Evolutionary conservation across 768 basidiomycete species (phyloP), one percentile per base, ranked within the genome.

Genomic region (Mrakia frigida): DNA sequence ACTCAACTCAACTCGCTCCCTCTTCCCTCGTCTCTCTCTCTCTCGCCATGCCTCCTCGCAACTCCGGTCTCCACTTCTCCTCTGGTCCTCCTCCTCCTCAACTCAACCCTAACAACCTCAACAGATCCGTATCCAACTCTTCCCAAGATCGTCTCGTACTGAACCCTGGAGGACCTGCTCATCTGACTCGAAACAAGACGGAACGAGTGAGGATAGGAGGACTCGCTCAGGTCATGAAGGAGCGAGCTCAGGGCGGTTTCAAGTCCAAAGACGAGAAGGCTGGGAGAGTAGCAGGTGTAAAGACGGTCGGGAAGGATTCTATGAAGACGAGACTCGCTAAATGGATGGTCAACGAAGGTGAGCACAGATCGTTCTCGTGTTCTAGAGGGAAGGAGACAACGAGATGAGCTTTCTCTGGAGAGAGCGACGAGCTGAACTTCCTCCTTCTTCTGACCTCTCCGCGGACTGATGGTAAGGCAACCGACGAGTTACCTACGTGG

Each of bases 301-400:
- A 41, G 23, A 56, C 6, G 10, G 52, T 60, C 2, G 75, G 18
- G 0, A 52, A 67, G 81, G 79, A 9, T 81, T 82, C 0, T 83
- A 80, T 72, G 65, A 80, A 80, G 61, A 86, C 89, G 80, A 87
- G 83, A 79, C 86, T 88, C 80, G 86, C 87, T 79, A 80, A 89
- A n/a, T 96, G 94, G 94, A 91, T 93, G 91, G 92, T 94, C 83
- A 94, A 95, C 82, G 94, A 95, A 81, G 94, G 94, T 80, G 59
- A 70, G 83, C 39, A 43, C 11, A 28, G 50, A 31, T n/a, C n/a
- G n/a, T n/a, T n/a, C n/a, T 39, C 50, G 25, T 25, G 1, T 41
- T 28, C n/a, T 43, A 35, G 16, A 13, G 2, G 28, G 13, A 39
- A 1, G 0, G 52, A 43, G 18, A 16, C 10, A 5, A 28, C 23